These are phyloP conservation scores for Ormosia semicastrata DNA, from an alignment of 306 rosid species.

Conservation along the genomic window DNA sequence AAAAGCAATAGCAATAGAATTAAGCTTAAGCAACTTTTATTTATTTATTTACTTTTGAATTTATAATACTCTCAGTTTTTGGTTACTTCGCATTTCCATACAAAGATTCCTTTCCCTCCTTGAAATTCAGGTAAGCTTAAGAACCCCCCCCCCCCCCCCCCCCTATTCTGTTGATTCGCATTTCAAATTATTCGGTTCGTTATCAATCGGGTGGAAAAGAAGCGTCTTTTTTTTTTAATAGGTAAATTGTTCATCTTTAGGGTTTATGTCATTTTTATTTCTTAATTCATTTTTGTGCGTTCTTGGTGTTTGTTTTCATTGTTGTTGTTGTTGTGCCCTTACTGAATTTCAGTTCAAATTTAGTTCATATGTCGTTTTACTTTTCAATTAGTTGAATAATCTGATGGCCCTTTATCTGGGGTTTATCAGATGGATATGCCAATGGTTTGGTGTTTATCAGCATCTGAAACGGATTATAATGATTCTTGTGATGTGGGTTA, in stretches of 20 bases:
- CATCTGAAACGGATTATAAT: not conserved
- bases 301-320: not conserved
- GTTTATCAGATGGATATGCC: not conserved
- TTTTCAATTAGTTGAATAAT: not conserved
- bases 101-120: constrained; percentile 8
- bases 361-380: not conserved
- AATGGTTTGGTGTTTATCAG: not conserved
- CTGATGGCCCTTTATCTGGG: not conserved
- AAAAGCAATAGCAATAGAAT: not conserved
- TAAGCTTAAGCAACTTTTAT: not conserved
- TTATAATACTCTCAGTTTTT: not conserved
- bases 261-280: constrained; percentile 24
- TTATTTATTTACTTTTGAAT: not conserved
- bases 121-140: constrained; percentile 23
- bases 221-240: not conserved
- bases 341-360: constrained; percentile 15
- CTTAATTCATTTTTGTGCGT: not conserved
- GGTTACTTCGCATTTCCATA: not conserved
- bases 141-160: not conserved
- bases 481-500: not conserved
- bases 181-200: not conserved
- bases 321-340: not conserved
- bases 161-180: not conserved
- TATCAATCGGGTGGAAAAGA: not conserved
- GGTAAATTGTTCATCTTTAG: constrained; percentile 9